Conservation (phyloP, 2,329 filamentous ascomycete genomes). For the Microdochium paspali region DNA sequence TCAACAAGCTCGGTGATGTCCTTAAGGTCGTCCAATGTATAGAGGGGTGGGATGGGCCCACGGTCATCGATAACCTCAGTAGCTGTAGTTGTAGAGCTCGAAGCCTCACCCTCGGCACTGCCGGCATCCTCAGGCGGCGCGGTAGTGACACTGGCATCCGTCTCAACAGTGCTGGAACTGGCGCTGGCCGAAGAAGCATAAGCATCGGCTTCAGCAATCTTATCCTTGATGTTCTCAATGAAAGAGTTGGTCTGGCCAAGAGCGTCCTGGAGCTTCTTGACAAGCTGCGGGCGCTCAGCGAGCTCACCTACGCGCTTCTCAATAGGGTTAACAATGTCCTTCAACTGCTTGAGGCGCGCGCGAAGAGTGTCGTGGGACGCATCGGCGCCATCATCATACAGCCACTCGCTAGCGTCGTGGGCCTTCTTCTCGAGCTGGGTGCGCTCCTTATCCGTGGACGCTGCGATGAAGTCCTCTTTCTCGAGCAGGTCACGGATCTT, state of each 20-base stretch:
- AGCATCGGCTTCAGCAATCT: slow-evolving; percentile 59
- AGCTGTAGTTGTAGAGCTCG: slow-evolving; percentile 20
- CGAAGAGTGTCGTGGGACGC: slow-evolving; percentile 69
- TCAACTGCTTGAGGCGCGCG: slow-evolving; percentile 65
- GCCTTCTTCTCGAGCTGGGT: slow-evolving; percentile 58
- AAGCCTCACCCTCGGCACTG: slow-evolving; percentile 66
- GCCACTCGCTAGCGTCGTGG: slow-evolving; percentile 71
- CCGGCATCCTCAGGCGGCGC: slow-evolving; percentile 34
- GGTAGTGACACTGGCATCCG: slow-evolving; percentile 31
- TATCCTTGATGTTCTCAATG: slow-evolving; percentile 57
- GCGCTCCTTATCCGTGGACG: slow-evolving; percentile 61
- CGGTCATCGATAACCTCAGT: slow-evolving; percentile 37
- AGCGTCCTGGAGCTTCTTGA: slow-evolving; percentile 59
- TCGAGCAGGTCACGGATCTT: slow-evolving; percentile 74
- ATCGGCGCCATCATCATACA: slow-evolving; percentile 75
- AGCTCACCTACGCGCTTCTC: slow-evolving; percentile 67
- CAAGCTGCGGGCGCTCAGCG: slow-evolving; percentile 57
- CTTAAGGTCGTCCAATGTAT: slow-evolving; percentile 63
- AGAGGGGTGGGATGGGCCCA: slow-evolving; percentile 54
- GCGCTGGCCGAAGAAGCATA: slow-evolving; percentile 45
- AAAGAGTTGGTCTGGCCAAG: slow-evolving; percentile 65
- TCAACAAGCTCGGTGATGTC: slow-evolving; percentile 53
- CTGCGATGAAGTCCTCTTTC: slow-evolving; percentile 62
- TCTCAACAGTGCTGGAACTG: slow-evolving; percentile 31
- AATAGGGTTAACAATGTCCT: slow-evolving; percentile 69